Conservation (phyloP, 805 yeast species). For the Metschnikowia aberdeeniae region DNA sequence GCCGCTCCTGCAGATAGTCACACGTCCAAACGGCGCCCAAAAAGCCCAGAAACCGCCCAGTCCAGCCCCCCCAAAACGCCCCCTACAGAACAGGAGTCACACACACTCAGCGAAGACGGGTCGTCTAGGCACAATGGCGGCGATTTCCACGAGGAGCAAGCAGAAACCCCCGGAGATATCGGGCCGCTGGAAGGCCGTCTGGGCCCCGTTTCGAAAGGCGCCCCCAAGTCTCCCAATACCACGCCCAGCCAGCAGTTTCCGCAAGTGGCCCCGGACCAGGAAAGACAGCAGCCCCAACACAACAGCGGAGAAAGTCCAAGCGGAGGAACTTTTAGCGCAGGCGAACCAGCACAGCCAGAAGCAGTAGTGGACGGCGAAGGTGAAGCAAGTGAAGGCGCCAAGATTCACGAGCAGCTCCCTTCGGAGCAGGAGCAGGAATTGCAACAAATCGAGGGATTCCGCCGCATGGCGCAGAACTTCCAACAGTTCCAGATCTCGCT, state of each 20-base stretch:
- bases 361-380: background rate
- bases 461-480: conserved; percentile 15
- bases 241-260: background rate
- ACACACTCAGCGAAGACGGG: background rate
- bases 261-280: too few relatives aligned
- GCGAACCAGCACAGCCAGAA: too few relatives aligned
- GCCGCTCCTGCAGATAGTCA: too few relatives aligned
- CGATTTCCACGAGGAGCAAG: too few relatives aligned
- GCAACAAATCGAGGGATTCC: background rate
- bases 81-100: background rate
- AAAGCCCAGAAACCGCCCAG: too few relatives aligned
- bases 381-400: background rate
- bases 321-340: too few relatives aligned
- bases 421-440: background rate
- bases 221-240: background rate
- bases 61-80: background rate
- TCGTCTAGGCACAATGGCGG: background rate
- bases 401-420: background rate
- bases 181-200: background rate
- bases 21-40: too few relatives aligned
- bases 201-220: background rate
- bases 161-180: background rate
- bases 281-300: too few relatives aligned
- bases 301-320: too few relatives aligned
- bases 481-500: conserved; percentile 16